Evolutionary conservation across 805 yeast genomes (phyloP), one percentile per base, ranked within the genome.

Genomic region (Priceomyces haplophilus): DNA sequence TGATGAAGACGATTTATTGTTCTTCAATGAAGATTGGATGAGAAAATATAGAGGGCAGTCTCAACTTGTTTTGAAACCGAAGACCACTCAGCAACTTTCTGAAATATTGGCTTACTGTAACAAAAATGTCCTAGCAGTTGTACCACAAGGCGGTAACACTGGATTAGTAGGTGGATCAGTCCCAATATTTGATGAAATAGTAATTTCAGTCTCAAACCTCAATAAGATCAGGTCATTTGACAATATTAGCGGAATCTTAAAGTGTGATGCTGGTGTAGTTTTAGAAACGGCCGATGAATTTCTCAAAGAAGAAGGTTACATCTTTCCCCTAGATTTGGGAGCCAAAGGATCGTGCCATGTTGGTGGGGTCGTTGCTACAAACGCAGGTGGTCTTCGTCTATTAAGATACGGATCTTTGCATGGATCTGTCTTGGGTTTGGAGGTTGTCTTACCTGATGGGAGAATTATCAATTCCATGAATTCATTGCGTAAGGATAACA

Each of bases 111-210:
- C 79, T 60, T 84, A 88, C 65, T 88, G 96, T 70, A 85, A 85
- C 57, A 86, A 82, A 23, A 65, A 80, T 38, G 78, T 75, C 46
- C 64, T 90, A 21, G 96, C 97, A 0, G 80, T 90, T 37, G 96
- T 88, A 7, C 97, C 98, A 12, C 97, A 91, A 67, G 97, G 97
- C 59, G 98, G 98, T 53, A 90, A 91, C 65, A 91, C 97, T 1
- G 97, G 97, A 20, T 75, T 90, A 36, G 98, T 90, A 33, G 98
- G 97, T 50, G 98, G 97, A 3, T 85, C 96, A 4, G 79, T 83
- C 15, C 97, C 97, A 0, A 83, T 90, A 0, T 90, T 88, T 63
- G 98, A 90, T 63, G 98, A 90, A 65, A 79, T 90, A 38, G 77
- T 90, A 18, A 52, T 90, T 18, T 83, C 88, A 2, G 67, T 89